These are phyloP conservation scores for Madurella fahalii DNA, from an alignment of 2,329 filamentous ascomycete species.

Conservation along the genomic window DNA sequence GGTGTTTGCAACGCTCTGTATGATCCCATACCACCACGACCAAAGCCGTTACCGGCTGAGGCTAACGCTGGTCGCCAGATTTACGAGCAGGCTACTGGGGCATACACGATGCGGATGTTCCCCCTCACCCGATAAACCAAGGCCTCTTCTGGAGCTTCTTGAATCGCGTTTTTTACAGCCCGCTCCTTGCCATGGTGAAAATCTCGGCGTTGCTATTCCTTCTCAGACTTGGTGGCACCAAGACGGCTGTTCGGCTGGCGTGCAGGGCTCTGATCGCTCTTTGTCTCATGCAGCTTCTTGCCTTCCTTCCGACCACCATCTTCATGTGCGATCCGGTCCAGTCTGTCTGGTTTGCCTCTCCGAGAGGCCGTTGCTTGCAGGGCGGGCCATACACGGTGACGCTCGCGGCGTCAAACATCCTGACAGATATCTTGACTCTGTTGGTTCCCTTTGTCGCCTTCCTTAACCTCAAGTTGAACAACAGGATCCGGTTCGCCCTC, in stretches of 20 bases:
- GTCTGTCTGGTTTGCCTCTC: no score
- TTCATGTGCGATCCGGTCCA: constrained; percentile 34
- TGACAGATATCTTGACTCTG: constrained; percentile 33
- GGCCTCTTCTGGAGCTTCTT: constrained; percentile 32
- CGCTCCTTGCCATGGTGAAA: constrained; percentile 43
- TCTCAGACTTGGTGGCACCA: constrained; percentile 38
- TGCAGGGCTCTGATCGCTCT: constrained; percentile 31
- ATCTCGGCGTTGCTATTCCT: constrained; percentile 44
- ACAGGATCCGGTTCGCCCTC: constrained; percentile 36
- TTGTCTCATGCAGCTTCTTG: constrained; percentile 29
- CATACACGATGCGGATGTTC: constrained; percentile 20
- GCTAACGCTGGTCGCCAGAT: constrained; percentile 2
- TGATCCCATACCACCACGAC: not conserved
- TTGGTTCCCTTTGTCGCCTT: constrained; percentile 40
- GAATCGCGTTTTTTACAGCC: constrained; percentile 42
- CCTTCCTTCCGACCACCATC: constrained; percentile 30
- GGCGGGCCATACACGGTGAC: no score
- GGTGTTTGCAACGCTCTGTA: constrained; percentile 14
- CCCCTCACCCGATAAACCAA: constrained; percentile 13
- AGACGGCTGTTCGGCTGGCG: constrained; percentile 31
- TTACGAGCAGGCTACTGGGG: constrained; percentile 19
- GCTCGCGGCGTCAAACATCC: constrained; percentile 29
- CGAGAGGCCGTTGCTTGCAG: no score
- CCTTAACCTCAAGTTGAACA: constrained; percentile 36
- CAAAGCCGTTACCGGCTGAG: not conserved